phyloP scores from a whole-genome alignment of 495 filamentous ascomycete species.

The Zalerion maritima region DNA sequence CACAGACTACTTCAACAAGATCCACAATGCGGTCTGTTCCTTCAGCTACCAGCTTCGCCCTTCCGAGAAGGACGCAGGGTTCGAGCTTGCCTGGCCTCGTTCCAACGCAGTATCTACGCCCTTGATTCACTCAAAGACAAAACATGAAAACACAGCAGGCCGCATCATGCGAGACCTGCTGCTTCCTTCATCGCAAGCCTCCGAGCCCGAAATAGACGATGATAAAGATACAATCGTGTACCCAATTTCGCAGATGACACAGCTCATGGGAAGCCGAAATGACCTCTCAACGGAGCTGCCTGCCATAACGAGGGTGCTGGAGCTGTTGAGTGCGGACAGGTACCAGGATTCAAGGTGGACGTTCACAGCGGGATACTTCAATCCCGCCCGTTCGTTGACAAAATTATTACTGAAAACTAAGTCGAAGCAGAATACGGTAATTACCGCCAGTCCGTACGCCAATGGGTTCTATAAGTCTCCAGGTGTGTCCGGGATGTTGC shows the following conservation, averaged over 20 bases:
- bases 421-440: constrained; percentile 55
- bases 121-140: constrained; percentile 45
- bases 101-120: constrained; percentile 60
- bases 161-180: constrained; percentile 28
- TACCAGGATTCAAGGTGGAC: constrained; percentile 66
- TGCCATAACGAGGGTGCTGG: constrained; percentile 57
- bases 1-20: constrained; percentile 63
- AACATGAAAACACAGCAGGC: too few species aligned
- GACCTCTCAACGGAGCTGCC: constrained; percentile 82
- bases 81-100: constrained; percentile 62
- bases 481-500: constrained; percentile 78
- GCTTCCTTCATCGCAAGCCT: constrained; percentile 4
- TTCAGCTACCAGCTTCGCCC: constrained; percentile 72
- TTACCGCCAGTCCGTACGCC: constrained; percentile 87
- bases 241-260: constrained; percentile 71
- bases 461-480: constrained; percentile 91
- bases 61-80: constrained; percentile 40
- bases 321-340: constrained; percentile 41
- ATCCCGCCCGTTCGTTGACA: constrained; percentile 72
- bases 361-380: constrained; percentile 97
- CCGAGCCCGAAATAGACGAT: too few species aligned
- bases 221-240: constrained; percentile 69
- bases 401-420: constrained; percentile 59
- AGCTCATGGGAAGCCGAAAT: constrained; percentile 57
- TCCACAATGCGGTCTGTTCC: constrained; percentile 63